A percentile compares a stretch with the other conserved stretches of the same genome.
phyloP scores from a whole-genome alignment of 1,284 basidiomycete genomes.

The Ganoderma resinaceum region DNA sequence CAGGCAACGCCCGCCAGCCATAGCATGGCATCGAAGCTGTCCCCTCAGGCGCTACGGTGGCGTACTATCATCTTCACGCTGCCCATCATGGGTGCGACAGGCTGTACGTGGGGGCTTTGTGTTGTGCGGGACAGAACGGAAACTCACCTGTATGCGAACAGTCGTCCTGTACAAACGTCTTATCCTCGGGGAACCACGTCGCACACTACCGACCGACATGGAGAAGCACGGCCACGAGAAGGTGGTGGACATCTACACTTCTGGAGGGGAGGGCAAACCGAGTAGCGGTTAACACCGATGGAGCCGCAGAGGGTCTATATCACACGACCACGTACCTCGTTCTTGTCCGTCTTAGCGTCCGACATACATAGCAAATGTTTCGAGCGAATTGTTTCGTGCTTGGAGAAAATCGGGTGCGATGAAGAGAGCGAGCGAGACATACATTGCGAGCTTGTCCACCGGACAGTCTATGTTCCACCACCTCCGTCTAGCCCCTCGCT shows the following conservation, averaged over 20 bases:
- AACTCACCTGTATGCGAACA: conserved; percentile 36
- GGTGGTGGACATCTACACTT: conserved; percentile 26
- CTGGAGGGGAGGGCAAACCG: conserved; percentile 10
- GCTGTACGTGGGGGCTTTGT: conserved; percentile 45
- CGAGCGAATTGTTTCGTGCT: not conserved
- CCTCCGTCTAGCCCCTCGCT: not conserved
- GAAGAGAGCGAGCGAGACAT: conserved; percentile 23
- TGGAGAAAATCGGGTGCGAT: too few relatives aligned
- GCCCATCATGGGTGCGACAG: conserved; percentile 68
- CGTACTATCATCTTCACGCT: conserved; percentile 66
- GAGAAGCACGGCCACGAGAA: conserved; percentile 31
- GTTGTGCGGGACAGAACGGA: not conserved
- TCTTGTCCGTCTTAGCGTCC: too few relatives aligned
- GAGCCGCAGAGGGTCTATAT: not conserved
- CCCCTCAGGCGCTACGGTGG: conserved; percentile 59
- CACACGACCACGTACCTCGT: not conserved
- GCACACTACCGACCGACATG: conserved; percentile 34
- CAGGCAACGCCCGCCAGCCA: not conserved
- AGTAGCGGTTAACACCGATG: not conserved
- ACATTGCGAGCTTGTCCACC: conserved; percentile 23
- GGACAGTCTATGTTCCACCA: conserved; percentile 22
- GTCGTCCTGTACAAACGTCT: conserved; percentile 73
- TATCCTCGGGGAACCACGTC: conserved; percentile 64
- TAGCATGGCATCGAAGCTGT: conserved; percentile 36
- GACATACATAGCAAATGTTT: not conserved